Evolutionary conservation across 306 rosid genomes (phyloP), one percentile per base, ranked within the genome.

Genomic region (Lablab purpureus): DNA sequence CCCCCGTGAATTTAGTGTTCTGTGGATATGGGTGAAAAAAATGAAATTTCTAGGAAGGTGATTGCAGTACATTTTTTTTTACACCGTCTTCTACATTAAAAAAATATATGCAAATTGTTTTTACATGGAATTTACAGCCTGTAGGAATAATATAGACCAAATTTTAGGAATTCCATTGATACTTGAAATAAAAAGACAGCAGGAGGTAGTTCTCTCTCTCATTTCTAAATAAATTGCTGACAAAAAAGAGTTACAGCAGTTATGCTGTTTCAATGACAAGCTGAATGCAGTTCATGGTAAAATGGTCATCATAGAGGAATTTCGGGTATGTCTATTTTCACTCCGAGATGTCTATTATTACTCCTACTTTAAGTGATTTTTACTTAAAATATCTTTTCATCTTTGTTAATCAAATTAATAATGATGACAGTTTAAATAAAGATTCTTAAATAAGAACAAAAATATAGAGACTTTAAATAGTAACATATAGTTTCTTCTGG

Each of bases 1-100:
- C 34, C 79, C 71, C 65, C 52, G 79, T 78, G 80, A 64, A 71
- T 45, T 77, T 50, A 72, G 86, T 54, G 55, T 72, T 15, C 40
- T 12, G 22, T 43, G 55, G 64, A 32, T 70, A 74, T 25, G 18
- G 60, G 79, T 52, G 74, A 51, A 74, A 73, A 60, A 74, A 51
- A 13, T 65, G 62, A 76, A 69, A 43, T 81, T 81, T 65, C 66
- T 30, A 11, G 60, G 51, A 52, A 49, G 37, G 34, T 36, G 36
- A 72, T 72, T 59, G 18, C 17, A 27, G 2, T 71, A 21, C 37
- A 15, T 17, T 21, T 28, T 54, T n/a, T 40, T 40, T 22, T 34
- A 56, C 65, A 27, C 21, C 25, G 13, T 18, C 34, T 40, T 77
- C 54, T 67, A 54, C 22, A 22, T 77, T 25, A 41, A 5, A 14